These are phyloP conservation scores for Papiliotrema flavescens DNA, from an alignment of 1,284 basidiomycete genomes.

Conservation along the genomic window DNA sequence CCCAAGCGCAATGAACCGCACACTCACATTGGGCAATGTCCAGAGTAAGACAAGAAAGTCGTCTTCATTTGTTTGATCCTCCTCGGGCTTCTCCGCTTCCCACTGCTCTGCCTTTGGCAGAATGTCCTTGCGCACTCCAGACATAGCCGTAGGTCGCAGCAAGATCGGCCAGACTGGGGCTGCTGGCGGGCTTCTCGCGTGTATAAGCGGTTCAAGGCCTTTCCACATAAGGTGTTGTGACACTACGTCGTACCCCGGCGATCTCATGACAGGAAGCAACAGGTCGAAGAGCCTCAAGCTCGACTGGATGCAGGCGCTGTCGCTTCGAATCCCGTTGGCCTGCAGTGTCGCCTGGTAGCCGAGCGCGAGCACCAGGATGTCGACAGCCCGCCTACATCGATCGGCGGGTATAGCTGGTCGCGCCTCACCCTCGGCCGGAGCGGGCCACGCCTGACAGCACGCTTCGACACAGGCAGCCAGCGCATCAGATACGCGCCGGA, in stretches of 20 bases:
- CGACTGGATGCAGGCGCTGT: conserved; percentile 16
- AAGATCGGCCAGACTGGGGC: conserved; percentile 55
- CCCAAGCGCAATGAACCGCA: background rate
- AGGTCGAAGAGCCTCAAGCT: conserved; percentile 13
- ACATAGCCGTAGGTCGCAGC: conserved; percentile 59
- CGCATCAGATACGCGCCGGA: conserved; percentile 64
- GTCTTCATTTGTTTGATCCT: background rate
- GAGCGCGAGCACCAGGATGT: conserved; percentile 63
- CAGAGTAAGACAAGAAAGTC: background rate
- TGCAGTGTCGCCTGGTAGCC: conserved; percentile 65
- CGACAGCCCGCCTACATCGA: conserved; percentile 62
- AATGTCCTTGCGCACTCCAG: conserved; percentile 59
- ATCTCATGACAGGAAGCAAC: conserved; percentile 15
- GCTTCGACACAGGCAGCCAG: conserved; percentile 60
- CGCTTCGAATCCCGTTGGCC: conserved; percentile 58
- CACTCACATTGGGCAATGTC: background rate
- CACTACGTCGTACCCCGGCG: conserved; percentile 13
- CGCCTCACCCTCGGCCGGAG: conserved; percentile 8
- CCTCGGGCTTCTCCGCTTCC: background rate
- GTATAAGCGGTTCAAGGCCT: conserved; percentile 63
- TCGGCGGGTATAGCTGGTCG: conserved; percentile 54
- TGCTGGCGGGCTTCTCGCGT: conserved; percentile 26
- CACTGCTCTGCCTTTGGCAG: background rate
- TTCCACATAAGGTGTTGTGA: conserved; percentile 54
- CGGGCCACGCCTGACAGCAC: conserved; percentile 54